phyloP scores from a whole-genome alignment of 2,329 filamentous ascomycete species.

The Aspergillus fischeri region DNA sequence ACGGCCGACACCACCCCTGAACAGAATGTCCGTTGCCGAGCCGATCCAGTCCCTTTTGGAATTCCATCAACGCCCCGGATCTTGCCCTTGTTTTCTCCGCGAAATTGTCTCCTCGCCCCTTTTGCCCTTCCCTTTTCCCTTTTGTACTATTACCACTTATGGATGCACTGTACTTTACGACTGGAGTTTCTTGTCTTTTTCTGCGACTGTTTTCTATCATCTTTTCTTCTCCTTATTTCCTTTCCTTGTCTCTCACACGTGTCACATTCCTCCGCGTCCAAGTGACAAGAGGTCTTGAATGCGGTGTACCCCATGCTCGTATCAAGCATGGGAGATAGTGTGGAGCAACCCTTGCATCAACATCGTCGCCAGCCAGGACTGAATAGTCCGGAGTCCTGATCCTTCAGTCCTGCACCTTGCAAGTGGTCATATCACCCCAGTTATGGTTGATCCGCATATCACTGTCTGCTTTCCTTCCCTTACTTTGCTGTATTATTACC shows the following conservation, averaged over 20 bases:
- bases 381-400: neutral
- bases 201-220: neutral
- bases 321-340: conserved; percentile 2
- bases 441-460: neutral
- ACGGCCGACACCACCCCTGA: neutral
- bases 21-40: neutral
- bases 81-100: neutral
- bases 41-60: neutral
- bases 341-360: neutral
- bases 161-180: neutral
- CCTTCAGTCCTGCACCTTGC: neutral
- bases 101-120: neutral
- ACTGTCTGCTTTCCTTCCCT: conserved; percentile 2
- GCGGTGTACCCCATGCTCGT: neutral
- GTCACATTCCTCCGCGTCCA: conserved; percentile 10
- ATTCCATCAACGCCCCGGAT: neutral
- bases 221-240: conserved; percentile 5
- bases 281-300: neutral
- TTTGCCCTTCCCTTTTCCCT: neutral
- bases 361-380: neutral
- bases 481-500: conserved; percentile 8
- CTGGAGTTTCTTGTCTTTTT: neutral
- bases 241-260: conserved; percentile 10
- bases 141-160: conserved; percentile 1
- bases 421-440: neutral